Conservation (phyloP, 371 early-diverging fungal genomes). For the Zychaea mexicana region DNA sequence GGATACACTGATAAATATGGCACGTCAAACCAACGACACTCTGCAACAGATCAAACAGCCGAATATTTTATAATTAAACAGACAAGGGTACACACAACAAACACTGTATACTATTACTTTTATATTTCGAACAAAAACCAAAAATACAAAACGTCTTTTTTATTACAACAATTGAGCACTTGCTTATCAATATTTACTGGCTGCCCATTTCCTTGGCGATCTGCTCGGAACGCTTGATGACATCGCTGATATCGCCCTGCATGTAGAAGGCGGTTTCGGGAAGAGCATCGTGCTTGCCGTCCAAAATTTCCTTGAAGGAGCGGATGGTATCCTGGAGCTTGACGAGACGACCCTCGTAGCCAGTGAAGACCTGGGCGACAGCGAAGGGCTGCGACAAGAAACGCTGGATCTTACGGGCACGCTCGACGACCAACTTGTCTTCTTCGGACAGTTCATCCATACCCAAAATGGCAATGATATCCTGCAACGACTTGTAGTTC, state of each 20-base stretch:
- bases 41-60: no score
- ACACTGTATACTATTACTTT: no score
- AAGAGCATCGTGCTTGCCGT: slow-evolving; percentile 93
- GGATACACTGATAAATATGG: not conserved
- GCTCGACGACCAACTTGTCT: slow-evolving; percentile 96
- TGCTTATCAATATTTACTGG: slow-evolving; percentile 24
- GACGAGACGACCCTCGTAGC: slow-evolving; percentile 94
- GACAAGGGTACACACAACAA: no score
- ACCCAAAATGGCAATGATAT: slow-evolving; percentile 96
- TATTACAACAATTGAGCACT: not conserved
- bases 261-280: slow-evolving; percentile 99
- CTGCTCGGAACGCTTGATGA: slow-evolving; percentile 90
- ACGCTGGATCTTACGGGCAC: slow-evolving; percentile 91
- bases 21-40: not conserved
- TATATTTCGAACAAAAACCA: not conserved
- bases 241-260: slow-evolving; percentile 97
- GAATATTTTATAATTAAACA: no score
- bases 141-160: slow-evolving; percentile 1
- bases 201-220: slow-evolving; percentile 70
- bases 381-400: slow-evolving; percentile 98
- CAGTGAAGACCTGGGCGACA: slow-evolving; percentile 96
- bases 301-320: slow-evolving; percentile 94
- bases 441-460: slow-evolving; percentile 97
- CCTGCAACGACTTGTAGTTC: slow-evolving; percentile 96
- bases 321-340: slow-evolving; percentile 92